Evolutionary conservation across 108 stramenopile genomes (phyloP).

Genomic region (Conticribra weissflogii): DNA sequence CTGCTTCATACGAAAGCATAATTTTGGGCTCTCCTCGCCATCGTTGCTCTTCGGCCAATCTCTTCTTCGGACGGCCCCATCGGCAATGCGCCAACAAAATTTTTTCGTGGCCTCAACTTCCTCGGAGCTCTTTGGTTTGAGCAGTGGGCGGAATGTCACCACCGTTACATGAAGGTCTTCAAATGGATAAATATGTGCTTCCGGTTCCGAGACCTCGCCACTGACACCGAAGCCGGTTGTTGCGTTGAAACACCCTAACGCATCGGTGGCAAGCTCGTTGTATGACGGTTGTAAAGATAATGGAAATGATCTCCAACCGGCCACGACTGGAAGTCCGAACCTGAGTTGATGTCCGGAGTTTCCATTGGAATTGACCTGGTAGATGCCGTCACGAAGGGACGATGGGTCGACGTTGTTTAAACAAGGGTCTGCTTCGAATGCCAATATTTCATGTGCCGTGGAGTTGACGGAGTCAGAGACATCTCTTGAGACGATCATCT

Average conservation of each 20-base stretch:
- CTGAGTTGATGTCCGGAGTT: neutral
- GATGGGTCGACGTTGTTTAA: neutral
- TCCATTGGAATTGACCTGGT: neutral
- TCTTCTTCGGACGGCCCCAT: neutral
- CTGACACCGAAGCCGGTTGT: neutral
- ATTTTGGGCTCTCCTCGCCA: neutral
- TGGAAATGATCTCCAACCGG: neutral
- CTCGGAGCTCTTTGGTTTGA: neutral
- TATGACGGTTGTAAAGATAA: neutral
- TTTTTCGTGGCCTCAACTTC: neutral
- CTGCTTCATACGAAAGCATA: neutral
- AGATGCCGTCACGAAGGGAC: neutral
- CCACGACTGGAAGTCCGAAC: neutral
- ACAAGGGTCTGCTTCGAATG: neutral
- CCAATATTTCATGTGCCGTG: neutral
- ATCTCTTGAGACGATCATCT: too few species aligned
- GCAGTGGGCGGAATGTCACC: neutral
- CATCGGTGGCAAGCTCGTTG: neutral
- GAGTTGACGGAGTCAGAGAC: too few species aligned
- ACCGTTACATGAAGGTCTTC: conserved; percentile 1
- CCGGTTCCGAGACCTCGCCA: neutral
- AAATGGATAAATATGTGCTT: conserved; percentile 9
- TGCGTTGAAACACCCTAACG: neutral
- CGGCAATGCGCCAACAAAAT: neutral
- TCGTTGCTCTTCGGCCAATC: neutral